These are phyloP conservation scores for Mortierella sp. DNA, from an alignment of 371 early-diverging fungal species.

Conservation along the genomic window DNA sequence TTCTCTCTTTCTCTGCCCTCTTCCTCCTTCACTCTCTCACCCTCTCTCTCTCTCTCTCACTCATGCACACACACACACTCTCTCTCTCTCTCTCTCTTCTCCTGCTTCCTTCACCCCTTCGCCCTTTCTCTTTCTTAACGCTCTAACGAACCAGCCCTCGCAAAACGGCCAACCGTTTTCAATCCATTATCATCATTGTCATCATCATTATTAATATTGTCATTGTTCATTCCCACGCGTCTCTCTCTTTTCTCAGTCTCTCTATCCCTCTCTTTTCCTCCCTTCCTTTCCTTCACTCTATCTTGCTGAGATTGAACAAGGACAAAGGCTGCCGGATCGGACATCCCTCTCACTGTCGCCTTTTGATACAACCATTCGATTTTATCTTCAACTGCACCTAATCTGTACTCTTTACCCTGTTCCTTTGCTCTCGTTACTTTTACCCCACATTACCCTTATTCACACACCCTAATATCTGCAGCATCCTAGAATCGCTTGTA, in stretches of 20 bases:
- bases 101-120: not conserved
- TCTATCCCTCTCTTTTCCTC: no score
- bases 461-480: not conserved
- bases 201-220: not conserved
- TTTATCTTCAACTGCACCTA: not conserved
- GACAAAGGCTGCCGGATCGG: not conserved
- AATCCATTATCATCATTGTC: not conserved
- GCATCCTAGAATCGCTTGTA: not conserved
- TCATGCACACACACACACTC: no score
- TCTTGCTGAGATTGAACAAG: not conserved
- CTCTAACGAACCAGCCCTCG: not conserved
- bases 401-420: not conserved
- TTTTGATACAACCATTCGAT: not conserved
- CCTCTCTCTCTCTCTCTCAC: not conserved
- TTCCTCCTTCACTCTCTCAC: not conserved
- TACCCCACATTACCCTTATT: not conserved
- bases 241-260: not conserved
- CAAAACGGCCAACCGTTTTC: not conserved
- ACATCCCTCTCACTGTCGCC: not conserved
- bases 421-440: not conserved
- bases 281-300: no score
- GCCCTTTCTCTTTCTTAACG: not conserved
- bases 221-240: no score
- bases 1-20: not conserved
- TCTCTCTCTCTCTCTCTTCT: not conserved